phyloP scores from a whole-genome alignment of 2,329 filamentous ascomycete species.

The Monosporascus sp. region DNA sequence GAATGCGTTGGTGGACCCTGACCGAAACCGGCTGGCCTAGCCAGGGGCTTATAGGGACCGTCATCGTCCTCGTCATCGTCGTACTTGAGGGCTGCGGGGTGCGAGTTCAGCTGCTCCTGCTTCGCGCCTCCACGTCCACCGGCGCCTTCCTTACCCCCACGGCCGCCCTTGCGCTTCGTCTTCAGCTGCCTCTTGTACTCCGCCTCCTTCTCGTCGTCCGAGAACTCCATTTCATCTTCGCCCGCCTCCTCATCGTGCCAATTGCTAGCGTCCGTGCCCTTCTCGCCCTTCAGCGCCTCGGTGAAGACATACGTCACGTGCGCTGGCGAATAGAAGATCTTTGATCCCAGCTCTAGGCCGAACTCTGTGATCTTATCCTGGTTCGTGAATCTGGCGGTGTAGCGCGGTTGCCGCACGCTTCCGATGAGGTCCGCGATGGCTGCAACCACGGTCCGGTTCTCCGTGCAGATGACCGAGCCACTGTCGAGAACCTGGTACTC shows the following conservation, averaged over 20 bases:
- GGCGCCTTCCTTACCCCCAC: constrained; percentile 32
- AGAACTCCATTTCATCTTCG: constrained; percentile 89
- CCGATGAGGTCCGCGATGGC: constrained; percentile 82
- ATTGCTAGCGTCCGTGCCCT: constrained; percentile 92
- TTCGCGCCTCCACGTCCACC: constrained; percentile 31
- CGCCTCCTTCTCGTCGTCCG: constrained; percentile 90
- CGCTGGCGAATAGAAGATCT: constrained; percentile 72
- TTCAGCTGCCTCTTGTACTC: constrained; percentile 70
- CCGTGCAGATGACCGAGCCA: constrained; percentile 77
- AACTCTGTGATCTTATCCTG: constrained; percentile 62
- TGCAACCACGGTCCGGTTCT: constrained; percentile 71
- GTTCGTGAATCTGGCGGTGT: constrained; percentile 72
- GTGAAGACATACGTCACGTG: constrained; percentile 86
- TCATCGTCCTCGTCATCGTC: constrained; percentile 60
- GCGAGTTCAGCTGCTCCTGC: constrained; percentile 26
- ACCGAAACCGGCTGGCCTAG: constrained; percentile 61
- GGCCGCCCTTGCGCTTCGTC: constrained; percentile 52
- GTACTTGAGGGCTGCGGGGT: constrained; percentile 52
- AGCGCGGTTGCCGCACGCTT: constrained; percentile 78
- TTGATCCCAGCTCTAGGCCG: constrained; percentile 63
- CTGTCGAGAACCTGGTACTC: constrained; percentile 81
- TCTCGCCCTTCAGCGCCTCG: constrained; percentile 69
- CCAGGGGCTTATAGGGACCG: constrained; percentile 66
- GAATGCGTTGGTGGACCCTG: constrained; percentile 36
- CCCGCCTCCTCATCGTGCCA: constrained; percentile 87